Base-by-base conservation (phyloP, 169 alveolate genomes). In the Cryptosporidium muris region DNA sequence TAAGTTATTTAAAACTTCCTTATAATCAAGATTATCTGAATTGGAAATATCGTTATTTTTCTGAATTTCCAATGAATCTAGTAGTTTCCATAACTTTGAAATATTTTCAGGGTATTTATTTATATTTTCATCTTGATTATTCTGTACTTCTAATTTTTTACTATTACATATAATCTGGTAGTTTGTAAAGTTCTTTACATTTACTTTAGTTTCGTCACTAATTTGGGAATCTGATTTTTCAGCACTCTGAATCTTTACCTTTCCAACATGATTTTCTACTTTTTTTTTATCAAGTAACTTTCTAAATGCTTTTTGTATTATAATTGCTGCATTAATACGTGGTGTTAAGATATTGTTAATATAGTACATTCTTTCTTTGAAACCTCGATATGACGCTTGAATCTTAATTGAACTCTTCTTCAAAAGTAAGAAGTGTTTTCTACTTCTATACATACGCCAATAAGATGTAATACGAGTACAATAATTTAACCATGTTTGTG, bases 381-480 rank as follows among this genome's bases (percentile, higher is more conserved):
- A 45, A n/a, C 40, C 43, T 9, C 67, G 40, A 54, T 58, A 74
- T 4, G 64, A 45, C 38, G 64, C 43, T 42, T 74, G 85, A 37
- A 74, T 74, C 8, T 7, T 12, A 8, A n/a, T 12, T 16, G 62
- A 14, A 14, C 74, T 51, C 16, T 58, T 56, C 51, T 7, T 81
- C 6, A 63, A 47, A 34, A 34, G 7, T 49, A 34, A 16, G 34
- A 45, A 81, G 14, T 47, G 34, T 40, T 63, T 65, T 56, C 82
- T 81, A n/a, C 45, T 65, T 36, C 12, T 65, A 36, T 63, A 63
- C 88, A 81, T 81, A 40, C 16, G 62, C 88, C 88, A 81, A 63
- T 51, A 36, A 5, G 88, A 68, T n/a, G 81, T 63, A 16, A 81
- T 81, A 7, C 49, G 7, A 42, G 81, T 81, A 12, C 81, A 65